A percentile compares a stretch with the other conserved stretches of the same genome.
phyloP scores from a whole-genome alignment of 2,329 filamentous ascomycete species.

The Aureobasidium lini region DNA sequence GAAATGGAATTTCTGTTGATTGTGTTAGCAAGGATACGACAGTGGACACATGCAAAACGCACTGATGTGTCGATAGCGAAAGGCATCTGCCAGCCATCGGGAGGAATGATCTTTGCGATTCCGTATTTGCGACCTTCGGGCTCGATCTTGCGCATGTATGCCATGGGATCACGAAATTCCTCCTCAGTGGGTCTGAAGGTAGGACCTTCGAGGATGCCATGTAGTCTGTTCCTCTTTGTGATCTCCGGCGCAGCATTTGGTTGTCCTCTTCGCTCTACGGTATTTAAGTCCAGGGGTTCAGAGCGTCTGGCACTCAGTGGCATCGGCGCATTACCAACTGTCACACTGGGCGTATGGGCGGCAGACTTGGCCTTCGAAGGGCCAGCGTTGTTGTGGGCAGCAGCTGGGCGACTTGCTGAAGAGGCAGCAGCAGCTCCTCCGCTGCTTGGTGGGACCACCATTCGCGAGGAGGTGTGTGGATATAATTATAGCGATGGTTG shows the following conservation, averaged over 20 bases:
- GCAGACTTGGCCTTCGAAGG: slow-evolving; percentile 5
- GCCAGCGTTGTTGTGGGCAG: not conserved
- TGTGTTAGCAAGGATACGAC: slow-evolving; percentile 25
- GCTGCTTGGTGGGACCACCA: slow-evolving; percentile 26
- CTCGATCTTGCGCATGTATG: slow-evolving; percentile 86
- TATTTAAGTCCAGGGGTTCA: slow-evolving; percentile 70
- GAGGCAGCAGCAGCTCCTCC: slow-evolving; percentile 17
- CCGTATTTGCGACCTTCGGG: slow-evolving; percentile 82
- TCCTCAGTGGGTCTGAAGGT: slow-evolving; percentile 86
- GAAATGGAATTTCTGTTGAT: slow-evolving; percentile 81
- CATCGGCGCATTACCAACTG: slow-evolving; percentile 34
- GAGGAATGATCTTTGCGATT: slow-evolving; percentile 92
- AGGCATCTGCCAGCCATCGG: slow-evolving; percentile 84
- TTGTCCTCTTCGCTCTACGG: slow-evolving; percentile 85
- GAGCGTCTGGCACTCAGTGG: slow-evolving; percentile 59
- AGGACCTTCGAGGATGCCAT: slow-evolving; percentile 81
- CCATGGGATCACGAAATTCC: slow-evolving; percentile 89
- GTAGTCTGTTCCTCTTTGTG: slow-evolving; percentile 67
- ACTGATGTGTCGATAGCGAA: slow-evolving; percentile 98
- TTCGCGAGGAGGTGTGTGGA: slow-evolving; percentile 8
- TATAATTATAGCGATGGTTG: not conserved
- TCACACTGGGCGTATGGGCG: slow-evolving; percentile 16
- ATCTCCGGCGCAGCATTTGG: slow-evolving; percentile 68
- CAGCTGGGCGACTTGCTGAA: slow-evolving; percentile 7
- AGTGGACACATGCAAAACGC: slow-evolving; percentile 27